Evolutionary conservation across 2,329 filamentous ascomycete genomes (phyloP).

Genomic region (Penicillium polonicum): DNA sequence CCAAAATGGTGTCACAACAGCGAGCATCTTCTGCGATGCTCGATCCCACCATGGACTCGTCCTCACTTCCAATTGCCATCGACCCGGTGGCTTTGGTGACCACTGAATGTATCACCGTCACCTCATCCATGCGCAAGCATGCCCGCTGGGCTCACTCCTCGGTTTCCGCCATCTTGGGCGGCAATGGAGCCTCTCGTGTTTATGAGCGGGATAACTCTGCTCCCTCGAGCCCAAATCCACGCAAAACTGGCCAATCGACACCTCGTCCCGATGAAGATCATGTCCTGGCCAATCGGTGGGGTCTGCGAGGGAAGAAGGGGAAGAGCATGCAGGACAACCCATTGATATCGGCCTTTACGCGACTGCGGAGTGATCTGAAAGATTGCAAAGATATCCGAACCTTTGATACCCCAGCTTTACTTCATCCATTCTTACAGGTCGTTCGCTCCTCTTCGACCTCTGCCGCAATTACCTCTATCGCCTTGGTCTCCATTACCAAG

Average conservation of each 20-base stretch:
- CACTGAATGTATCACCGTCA: slow-evolving; percentile 98
- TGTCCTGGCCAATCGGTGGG: slow-evolving; percentile 78
- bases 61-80: slow-evolving; percentile 71
- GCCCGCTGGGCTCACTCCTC: slow-evolving; percentile 94
- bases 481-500: slow-evolving; percentile 89
- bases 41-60: slow-evolving; percentile 32
- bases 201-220: slow-evolving; percentile 44
- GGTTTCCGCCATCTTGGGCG: slow-evolving; percentile 90
- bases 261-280: slow-evolving; percentile 40
- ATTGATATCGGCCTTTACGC: slow-evolving; percentile 90
- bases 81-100: slow-evolving; percentile 91
- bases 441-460: slow-evolving; percentile 95
- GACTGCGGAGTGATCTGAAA: slow-evolving; percentile 82
- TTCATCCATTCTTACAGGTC: slow-evolving; percentile 93
- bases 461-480: slow-evolving; percentile 91
- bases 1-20: slow-evolving; percentile 23
- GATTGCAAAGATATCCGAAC: slow-evolving; percentile 83
- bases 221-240: slow-evolving; percentile 37
- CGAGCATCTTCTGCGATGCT: slow-evolving; percentile 25
- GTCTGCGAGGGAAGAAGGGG: slow-evolving; percentile 87
- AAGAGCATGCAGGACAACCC: slow-evolving; percentile 98
- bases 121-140: slow-evolving; percentile 96
- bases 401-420: slow-evolving; percentile 84
- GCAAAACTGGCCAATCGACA: slow-evolving; percentile 24
- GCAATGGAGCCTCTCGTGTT: slow-evolving; percentile 53